Conservation (phyloP, 352 stramenopile genomes). For the Pythium biforme region DNA sequence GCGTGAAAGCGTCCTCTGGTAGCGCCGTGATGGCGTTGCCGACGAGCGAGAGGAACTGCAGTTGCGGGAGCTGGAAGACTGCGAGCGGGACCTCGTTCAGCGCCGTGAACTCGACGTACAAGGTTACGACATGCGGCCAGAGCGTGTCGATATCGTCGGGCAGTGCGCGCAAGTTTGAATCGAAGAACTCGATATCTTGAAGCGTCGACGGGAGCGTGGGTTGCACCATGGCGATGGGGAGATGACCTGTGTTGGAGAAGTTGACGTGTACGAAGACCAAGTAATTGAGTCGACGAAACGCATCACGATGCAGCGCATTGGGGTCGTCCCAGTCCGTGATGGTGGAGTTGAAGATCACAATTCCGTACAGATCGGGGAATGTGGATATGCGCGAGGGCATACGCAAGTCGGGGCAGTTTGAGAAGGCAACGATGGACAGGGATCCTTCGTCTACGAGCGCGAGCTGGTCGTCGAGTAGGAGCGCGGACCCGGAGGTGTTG, state of each 20-base stretch:
- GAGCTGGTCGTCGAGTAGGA: not conserved
- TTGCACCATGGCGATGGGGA: not conserved
- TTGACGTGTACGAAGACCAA: constrained; percentile 9
- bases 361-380: constrained; percentile 17
- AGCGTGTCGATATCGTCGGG: not conserved
- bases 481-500: not conserved
- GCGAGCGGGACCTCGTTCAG: not conserved
- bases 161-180: constrained; percentile 11
- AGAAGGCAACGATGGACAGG: not conserved
- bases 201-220: constrained; percentile 1
- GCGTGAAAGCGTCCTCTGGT: not conserved
- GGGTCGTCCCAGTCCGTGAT: constrained; percentile 13
- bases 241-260: not conserved
- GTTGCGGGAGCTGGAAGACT: not conserved
- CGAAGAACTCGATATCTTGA: constrained; percentile 16
- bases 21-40: constrained; percentile 7
- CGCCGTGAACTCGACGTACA: constrained; percentile 19
- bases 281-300: not conserved
- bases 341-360: constrained; percentile 27
- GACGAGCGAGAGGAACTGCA: constrained; percentile 15
- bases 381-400: constrained; percentile 1
- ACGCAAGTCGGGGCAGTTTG: constrained; percentile 3
- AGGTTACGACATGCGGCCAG: not conserved
- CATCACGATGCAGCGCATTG: not conserved
- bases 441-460: not conserved